phyloP scores from a whole-genome alignment of 2,329 filamentous ascomycete species.

The Alternaria longipes region DNA sequence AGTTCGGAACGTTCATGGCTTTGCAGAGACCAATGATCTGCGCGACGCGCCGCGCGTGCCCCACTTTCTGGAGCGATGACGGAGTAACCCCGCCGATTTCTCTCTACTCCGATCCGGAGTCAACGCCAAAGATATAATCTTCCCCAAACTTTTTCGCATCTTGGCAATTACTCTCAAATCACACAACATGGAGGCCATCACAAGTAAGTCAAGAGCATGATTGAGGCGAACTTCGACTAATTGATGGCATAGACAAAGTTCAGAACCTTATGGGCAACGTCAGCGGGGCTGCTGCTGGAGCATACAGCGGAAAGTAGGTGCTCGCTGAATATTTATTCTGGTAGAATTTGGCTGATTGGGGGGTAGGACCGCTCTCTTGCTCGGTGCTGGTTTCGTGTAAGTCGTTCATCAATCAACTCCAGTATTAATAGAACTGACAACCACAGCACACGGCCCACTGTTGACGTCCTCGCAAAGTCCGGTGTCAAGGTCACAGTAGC shows the following conservation, averaged over 20 bases:
- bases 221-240: conserved; percentile 26
- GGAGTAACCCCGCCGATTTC: conserved; percentile 40
- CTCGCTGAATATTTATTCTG: neutral
- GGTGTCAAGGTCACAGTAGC: conserved; percentile 70
- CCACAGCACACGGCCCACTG: conserved; percentile 62
- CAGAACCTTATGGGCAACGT: conserved; percentile 42
- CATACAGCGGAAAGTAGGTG: conserved; percentile 48
- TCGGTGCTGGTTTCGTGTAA: conserved; percentile 53
- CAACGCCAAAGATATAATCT: conserved; percentile 37
- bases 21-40: conserved; percentile 1
- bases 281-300: conserved; percentile 30
- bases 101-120: conserved; percentile 46
- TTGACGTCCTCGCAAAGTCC: conserved; percentile 66
- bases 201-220: conserved; percentile 29
- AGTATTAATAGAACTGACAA: conserved; percentile 19
- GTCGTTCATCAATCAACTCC: conserved; percentile 1
- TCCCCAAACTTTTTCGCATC: conserved; percentile 21
- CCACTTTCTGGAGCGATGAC: conserved; percentile 45
- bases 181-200: conserved; percentile 51
- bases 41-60: conserved; percentile 9
- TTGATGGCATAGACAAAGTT: conserved; percentile 40
- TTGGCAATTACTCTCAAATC: conserved; percentile 17
- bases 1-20: conserved; percentile 3
- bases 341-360: conserved; percentile 23
- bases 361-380: conserved; percentile 49